phyloP scores from a whole-genome alignment of 768 basidiomycete species.

The Sarcodon aspratus region DNA sequence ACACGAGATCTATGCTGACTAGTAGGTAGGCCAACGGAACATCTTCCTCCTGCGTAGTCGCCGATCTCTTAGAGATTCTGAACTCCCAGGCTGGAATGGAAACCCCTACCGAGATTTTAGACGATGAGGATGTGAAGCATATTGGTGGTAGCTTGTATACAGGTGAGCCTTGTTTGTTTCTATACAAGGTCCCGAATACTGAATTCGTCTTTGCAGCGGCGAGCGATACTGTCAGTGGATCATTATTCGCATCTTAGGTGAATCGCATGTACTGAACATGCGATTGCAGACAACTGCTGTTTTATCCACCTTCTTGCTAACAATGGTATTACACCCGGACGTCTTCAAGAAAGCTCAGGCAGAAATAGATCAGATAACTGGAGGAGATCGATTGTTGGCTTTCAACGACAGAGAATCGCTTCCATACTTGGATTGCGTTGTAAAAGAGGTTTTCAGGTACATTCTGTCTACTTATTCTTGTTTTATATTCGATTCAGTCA shows the following conservation, averaged over 20 bases:
- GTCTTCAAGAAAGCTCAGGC: constrained; percentile 26
- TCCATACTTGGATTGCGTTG: constrained; percentile 27
- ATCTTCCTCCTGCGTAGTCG: background rate
- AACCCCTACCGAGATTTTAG: background rate
- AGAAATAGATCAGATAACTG: constrained; percentile 31
- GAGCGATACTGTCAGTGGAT: background rate
- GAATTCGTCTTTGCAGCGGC: background rate
- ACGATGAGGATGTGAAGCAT: constrained; percentile 12
- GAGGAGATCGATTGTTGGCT: constrained; percentile 25
- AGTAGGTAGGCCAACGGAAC: background rate
- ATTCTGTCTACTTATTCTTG: background rate
- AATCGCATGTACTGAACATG: background rate
- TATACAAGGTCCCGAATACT: background rate
- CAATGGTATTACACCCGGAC: constrained; percentile 27
- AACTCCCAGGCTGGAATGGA: background rate
- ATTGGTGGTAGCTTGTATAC: constrained; percentile 12
- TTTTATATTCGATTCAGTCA: background rate
- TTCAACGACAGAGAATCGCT: constrained; percentile 26
- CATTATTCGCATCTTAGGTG: background rate
- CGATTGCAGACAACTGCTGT: constrained; percentile 7
- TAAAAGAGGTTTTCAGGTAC: constrained; percentile 11
- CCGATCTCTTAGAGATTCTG: background rate
- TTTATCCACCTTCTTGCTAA: constrained; percentile 24
- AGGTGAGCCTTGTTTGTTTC: constrained; percentile 5
- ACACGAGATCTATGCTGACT: too few species aligned